Conservation (phyloP, 2,329 filamentous ascomycete genomes). For the Monosporascus sp. region DNA sequence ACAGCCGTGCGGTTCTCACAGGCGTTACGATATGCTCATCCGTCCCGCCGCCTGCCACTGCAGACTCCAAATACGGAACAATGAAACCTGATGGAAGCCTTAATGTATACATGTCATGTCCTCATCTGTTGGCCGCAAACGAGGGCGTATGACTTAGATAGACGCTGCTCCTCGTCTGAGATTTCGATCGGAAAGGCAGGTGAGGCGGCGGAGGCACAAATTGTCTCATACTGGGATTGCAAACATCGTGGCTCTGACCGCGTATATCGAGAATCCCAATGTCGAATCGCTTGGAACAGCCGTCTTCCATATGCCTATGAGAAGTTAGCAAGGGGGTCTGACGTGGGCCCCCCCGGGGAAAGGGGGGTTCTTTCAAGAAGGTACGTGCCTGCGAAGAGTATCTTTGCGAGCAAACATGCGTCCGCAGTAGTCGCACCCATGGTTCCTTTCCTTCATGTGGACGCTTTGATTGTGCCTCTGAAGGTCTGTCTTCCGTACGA, state of each 20-base stretch:
- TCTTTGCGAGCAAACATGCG: constrained; percentile 74
- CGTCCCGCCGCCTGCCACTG: no score
- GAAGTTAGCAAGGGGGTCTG: background rate
- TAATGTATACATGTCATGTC: background rate
- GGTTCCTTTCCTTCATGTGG: constrained; percentile 67
- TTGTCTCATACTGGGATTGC: constrained; percentile 16
- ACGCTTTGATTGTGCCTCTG: constrained; percentile 59
- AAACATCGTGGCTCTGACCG: constrained; percentile 19
- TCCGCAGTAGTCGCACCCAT: constrained; percentile 65
- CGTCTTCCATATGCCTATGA: constrained; percentile 70
- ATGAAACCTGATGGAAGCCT: no score
- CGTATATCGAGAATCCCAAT: constrained; percentile 46
- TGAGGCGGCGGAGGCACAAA: constrained; percentile 17
- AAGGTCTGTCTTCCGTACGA: constrained; percentile 79
- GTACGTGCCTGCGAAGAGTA: constrained; percentile 66
- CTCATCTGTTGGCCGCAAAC: constrained; percentile 21
- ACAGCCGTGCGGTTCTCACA: no score
- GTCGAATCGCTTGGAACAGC: constrained; percentile 64
- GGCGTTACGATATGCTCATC: no score
- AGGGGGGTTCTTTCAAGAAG: constrained; percentile 1
- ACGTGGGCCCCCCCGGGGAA: background rate
- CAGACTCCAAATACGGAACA: no score
- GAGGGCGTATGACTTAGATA: constrained; percentile 16
- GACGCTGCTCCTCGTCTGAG: constrained; percentile 12
- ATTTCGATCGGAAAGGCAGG: constrained; percentile 22